Evolutionary conservation across 768 basidiomycete genomes (phyloP), one percentile per base, ranked within the genome.

Genomic region (Lanmaoa rubissima): DNA sequence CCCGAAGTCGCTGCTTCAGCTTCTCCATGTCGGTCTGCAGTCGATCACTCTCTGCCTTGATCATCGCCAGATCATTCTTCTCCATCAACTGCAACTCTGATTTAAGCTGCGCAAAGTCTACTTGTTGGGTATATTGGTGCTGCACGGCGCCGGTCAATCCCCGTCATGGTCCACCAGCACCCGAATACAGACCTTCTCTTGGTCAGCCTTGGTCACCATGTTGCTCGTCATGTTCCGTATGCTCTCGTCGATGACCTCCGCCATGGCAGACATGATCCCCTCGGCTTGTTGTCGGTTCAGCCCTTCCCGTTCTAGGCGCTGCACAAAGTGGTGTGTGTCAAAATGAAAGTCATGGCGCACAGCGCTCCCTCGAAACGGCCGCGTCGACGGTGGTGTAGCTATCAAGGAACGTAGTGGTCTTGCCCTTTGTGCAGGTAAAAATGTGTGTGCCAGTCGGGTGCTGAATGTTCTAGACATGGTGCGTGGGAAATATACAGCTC

Each of bases 31-130:
- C 97, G 26, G 83, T 78, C 55, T 90, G 78, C 34, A 99, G 79
- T n/a, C 96, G 83, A 69, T 98, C 97, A 64, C 92, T 98, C 79
- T 98, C 96, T 21, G 92, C 88, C 74, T 94, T 96, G 75, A 98
- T 86, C 82, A 91, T 88, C 26, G 93, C 86, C 35, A 97, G 80
- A 68, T 99, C 96, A 62, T 98, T 97, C 82, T 94, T 94, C 78
- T 96, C 94, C 80, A 91, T 92, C 38, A 98, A 78, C 73, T 98
- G 92, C 31, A 99, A 81, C 72, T 97, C 96, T 21, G 94, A 95
- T 76, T 97, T 97, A 61, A 95, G 86, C 71, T 94, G 91, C 4
- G 94, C 91, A 72, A 98, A 97, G 75, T 98, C 95, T 55, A 98
- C 95, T 75, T 94, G 92, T 69, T 95, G 93, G 31, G 91, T 94